These are phyloP conservation scores for Wickerhamomyces hampshirensis DNA, from an alignment of 805 yeast species.

Conservation along the genomic window DNA sequence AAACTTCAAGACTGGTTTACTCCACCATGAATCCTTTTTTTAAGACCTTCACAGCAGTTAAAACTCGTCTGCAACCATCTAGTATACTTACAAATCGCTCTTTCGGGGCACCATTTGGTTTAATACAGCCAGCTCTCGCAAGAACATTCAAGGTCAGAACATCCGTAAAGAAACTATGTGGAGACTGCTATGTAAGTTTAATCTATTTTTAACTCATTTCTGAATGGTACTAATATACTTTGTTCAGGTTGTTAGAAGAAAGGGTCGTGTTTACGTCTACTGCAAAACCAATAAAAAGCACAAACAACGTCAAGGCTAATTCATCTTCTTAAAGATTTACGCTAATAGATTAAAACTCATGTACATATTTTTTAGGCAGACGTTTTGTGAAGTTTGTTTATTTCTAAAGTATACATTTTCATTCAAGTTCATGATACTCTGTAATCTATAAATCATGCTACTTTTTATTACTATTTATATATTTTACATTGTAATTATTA, in stretches of 20 bases:
- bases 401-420: too few species aligned
- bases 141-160: conserved; percentile 91
- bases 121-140: conserved; percentile 27
- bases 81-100: conserved; percentile 13
- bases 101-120: conserved; percentile 14
- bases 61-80: conserved; percentile 17
- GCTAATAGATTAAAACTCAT: too few species aligned
- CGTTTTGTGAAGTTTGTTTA: too few species aligned
- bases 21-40: conserved; percentile 15
- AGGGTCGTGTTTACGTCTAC: conserved; percentile 89
- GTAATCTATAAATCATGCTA: too few species aligned
- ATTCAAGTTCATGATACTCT: too few species aligned
- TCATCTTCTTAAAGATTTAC: too few species aligned
- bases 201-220: too few species aligned
- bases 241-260: conserved; percentile 92
- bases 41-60: conserved; percentile 14
- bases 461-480: neutral
- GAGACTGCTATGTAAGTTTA: conserved; percentile 80
- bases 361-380: too few species aligned
- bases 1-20: conserved; percentile 8
- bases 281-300: conserved; percentile 93
- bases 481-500: conserved; percentile 1
- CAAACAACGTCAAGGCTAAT: conserved; percentile 86
- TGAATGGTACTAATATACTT: too few species aligned
- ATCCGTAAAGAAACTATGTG: conserved; percentile 89